These are phyloP conservation scores for Penicillium bialowiezense DNA, from an alignment of 495 filamentous ascomycete species.

Conservation along the genomic window DNA sequence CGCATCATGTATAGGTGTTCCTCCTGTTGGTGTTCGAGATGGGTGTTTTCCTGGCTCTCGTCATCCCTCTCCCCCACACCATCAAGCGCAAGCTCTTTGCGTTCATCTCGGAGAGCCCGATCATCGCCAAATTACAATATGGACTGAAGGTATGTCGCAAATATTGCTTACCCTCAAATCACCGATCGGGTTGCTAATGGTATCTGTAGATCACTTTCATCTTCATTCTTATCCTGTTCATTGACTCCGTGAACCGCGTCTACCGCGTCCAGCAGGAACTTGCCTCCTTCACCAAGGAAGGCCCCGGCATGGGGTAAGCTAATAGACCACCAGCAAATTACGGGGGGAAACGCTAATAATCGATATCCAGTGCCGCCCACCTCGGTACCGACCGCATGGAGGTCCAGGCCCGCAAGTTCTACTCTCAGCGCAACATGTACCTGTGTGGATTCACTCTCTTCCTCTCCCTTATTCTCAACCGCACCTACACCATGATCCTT, in stretches of 20 bases:
- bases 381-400: conserved; percentile 92
- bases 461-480: conserved; percentile 97
- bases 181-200: background rate
- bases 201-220: conserved; percentile 87
- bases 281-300: conserved; percentile 53
- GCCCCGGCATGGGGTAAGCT: conserved; percentile 42
- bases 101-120: conserved; percentile 85
- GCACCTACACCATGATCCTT: conserved; percentile 96
- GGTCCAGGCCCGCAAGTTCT: conserved; percentile 98
- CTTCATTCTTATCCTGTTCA: conserved; percentile 95
- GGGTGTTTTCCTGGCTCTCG: conserved; percentile 85
- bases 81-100: conserved; percentile 86
- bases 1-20: conserved; percentile 70
- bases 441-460: conserved; percentile 99
- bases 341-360: conserved; percentile 10
- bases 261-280: conserved; percentile 94
- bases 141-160: conserved; percentile 62
- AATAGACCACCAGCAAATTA: background rate
- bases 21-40: conserved; percentile 90
- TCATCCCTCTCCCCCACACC: conserved; percentile 86
- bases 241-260: conserved; percentile 98
- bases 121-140: conserved; percentile 78
- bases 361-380: conserved; percentile 53
- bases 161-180: background rate
- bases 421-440: conserved; percentile 99